Conservation (phyloP, 768 basidiomycete genomes). For the Clitopilus hobsonii region DNA sequence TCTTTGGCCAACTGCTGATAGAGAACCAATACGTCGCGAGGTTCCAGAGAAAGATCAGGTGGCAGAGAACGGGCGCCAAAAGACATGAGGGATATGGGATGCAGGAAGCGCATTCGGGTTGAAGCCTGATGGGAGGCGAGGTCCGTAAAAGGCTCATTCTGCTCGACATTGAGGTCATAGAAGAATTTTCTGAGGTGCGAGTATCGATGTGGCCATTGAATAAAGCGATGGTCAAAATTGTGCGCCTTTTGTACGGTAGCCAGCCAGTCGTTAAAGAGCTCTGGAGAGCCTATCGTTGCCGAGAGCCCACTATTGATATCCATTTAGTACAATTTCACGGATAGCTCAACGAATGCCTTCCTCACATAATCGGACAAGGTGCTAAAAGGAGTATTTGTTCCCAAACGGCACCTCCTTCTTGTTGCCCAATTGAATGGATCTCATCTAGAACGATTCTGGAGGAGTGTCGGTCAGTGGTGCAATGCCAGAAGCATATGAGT, state of each 20-base stretch:
- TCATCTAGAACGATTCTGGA: conserved; percentile 64
- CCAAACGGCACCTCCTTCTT: conserved; percentile 68
- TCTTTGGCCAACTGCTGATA: conserved; percentile 41
- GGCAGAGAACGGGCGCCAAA: conserved; percentile 50
- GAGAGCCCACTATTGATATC: conserved; percentile 52
- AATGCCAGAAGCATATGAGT: background rate
- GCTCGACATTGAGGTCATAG: conserved; percentile 32
- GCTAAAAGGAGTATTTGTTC: conserved; percentile 70
- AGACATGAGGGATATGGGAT: conserved; percentile 58
- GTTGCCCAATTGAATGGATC: conserved; percentile 66
- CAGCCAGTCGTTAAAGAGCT: conserved; percentile 64
- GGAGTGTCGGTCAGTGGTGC: conserved; percentile 3
- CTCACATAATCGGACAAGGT: conserved; percentile 69
- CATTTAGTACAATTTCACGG: background rate
- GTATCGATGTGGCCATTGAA: conserved; percentile 65
- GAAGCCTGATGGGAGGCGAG: conserved; percentile 32
- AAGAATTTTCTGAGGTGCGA: conserved; percentile 69
- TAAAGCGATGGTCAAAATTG: conserved; percentile 53
- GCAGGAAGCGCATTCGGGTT: conserved; percentile 46
- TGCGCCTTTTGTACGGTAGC: conserved; percentile 54
- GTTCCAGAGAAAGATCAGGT: conserved; percentile 59
- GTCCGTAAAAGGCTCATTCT: conserved; percentile 25
- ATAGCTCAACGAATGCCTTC: conserved; percentile 5
- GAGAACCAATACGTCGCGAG: conserved; percentile 49
- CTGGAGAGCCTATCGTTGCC: conserved; percentile 64